These are phyloP conservation scores for Talaromyces sp. DNA, from an alignment of 2,329 filamentous ascomycete species.

Conservation along the genomic window DNA sequence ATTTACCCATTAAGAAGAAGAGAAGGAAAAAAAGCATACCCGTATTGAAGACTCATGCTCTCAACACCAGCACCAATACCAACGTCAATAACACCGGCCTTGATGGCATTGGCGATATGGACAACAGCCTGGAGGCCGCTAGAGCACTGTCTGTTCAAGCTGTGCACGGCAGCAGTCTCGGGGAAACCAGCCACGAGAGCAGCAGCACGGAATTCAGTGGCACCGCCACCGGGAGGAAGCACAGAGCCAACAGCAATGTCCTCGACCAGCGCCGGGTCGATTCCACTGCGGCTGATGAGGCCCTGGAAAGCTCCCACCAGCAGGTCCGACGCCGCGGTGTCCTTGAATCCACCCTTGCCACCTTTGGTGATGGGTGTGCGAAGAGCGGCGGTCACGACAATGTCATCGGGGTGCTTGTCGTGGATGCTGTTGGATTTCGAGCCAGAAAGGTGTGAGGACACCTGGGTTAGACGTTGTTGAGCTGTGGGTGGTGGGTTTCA, in stretches of 20 bases:
- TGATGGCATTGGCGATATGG: constrained; percentile 91
- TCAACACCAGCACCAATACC: constrained; percentile 93
- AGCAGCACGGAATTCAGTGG: constrained; percentile 93
- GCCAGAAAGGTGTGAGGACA: constrained; percentile 50
- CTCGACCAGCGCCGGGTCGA: constrained; percentile 82
- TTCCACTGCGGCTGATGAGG: constrained; percentile 75
- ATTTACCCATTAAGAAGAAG: neutral
- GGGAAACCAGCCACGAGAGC: constrained; percentile 88
- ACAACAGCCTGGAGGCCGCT: constrained; percentile 87
- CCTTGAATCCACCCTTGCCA: constrained; percentile 91
- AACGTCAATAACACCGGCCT: constrained; percentile 85
- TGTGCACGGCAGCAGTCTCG: constrained; percentile 73
- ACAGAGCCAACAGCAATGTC: constrained; percentile 91
- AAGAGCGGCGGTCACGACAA: constrained; percentile 88
- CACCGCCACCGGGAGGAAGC: constrained; percentile 84
- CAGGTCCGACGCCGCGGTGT: constrained; percentile 80
- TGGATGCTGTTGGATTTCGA: constrained; percentile 17
- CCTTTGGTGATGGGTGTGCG: constrained; percentile 90
- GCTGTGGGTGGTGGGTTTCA: constrained; percentile 30
- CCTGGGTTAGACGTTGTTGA: constrained; percentile 54
- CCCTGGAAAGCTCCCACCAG: constrained; percentile 77
- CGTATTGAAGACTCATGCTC: constrained; percentile 92
- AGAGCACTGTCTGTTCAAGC: constrained; percentile 90
- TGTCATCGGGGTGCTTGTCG: constrained; percentile 55
- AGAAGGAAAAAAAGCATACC: constrained; percentile 47